Base-by-base conservation (phyloP, 164 flowering plant genomes). In the Stephania yunnanensis region DNA sequence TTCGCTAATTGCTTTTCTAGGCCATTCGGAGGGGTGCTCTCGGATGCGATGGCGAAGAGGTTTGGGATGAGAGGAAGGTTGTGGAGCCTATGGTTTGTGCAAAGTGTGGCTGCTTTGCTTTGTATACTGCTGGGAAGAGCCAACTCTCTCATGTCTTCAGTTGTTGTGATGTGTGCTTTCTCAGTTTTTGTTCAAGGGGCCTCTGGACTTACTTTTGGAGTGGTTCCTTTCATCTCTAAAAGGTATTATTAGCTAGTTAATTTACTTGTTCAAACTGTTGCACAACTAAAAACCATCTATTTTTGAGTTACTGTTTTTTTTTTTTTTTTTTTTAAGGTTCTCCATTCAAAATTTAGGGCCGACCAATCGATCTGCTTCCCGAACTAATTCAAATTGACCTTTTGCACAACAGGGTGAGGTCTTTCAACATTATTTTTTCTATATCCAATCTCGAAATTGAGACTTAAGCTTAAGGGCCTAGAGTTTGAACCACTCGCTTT, bases 181-280 rank as follows among this genome's bases (percentile, higher is more conserved):
- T 87, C 91, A 6, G 77, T 87, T 12, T 87, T 87, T 50, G 90
- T 89, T 44, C 92, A 89, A 76, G 91, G 91, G 19, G 86, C 91
- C 65, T 81, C 87, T 53, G 91, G 91, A n/a, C 87, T 89, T 52
- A 87, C 85, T 0, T 89, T 87, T 64, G 91, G 91, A 4, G 89
- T 89, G 30, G 92, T 89, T 13, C 92, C 91, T 50, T 89, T 88
- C 63, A 89, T 89, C 67, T 89, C 91, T 76, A 89, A 81, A 75
- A 85, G 91, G 92, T 86, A 36, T 4, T 2, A 2, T 4, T 2
- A 2, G 42, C 42, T 36, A 1, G 78, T 61, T 61, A 61, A 61
- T 61, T 61, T 61, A 48, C 22, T 15, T 61, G 17, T 61, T 61
- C 65, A 61, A 5, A 15, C 22, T 31, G 36, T 31, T 31, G 36